phyloP scores from a whole-genome alignment of 805 yeast genomes.

The Candida railenensis region DNA sequence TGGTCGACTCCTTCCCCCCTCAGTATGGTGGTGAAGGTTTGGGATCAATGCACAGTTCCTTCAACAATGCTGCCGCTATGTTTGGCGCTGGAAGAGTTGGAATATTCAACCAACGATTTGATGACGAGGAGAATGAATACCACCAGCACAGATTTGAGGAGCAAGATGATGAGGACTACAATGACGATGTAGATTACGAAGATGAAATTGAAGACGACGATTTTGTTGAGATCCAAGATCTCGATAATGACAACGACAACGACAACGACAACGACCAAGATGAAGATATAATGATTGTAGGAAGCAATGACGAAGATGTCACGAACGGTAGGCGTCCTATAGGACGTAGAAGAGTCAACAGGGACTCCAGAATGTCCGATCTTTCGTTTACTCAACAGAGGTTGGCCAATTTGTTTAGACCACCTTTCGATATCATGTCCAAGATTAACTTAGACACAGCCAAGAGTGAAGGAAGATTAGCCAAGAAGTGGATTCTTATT shows the following conservation, averaged over 20 bases:
- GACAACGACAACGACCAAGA: constrained; percentile 42
- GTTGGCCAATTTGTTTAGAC: constrained; percentile 80
- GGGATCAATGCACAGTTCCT: constrained; percentile 1
- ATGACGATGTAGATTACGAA: constrained; percentile 19
- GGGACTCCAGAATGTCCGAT: constrained; percentile 26
- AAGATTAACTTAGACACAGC: constrained; percentile 72
- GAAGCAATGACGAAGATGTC: constrained; percentile 27
- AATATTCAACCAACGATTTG: constrained; percentile 59
- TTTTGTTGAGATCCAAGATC: constrained; percentile 25
- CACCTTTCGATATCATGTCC: constrained; percentile 88
- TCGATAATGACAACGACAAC: constrained; percentile 38
- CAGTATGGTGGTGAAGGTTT: not conserved
- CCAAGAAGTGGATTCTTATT: constrained; percentile 77
- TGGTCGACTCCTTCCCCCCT: constrained; percentile 48
- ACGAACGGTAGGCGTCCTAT: constrained; percentile 13
- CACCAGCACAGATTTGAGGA: constrained; percentile 18
- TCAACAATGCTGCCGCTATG: constrained; percentile 35
- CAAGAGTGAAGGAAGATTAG: constrained; percentile 58
- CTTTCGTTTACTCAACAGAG: constrained; percentile 58
- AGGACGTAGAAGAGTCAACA: constrained; percentile 25
- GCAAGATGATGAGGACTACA: constrained; percentile 23
- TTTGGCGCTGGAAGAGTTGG: constrained; percentile 50
- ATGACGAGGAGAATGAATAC: constrained; percentile 35
- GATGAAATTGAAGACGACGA: constrained; percentile 18
- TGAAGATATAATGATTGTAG: constrained; percentile 27